phyloP scores from a whole-genome alignment of 169 alveolate genomes.

The Eimeria praecox region DNA sequence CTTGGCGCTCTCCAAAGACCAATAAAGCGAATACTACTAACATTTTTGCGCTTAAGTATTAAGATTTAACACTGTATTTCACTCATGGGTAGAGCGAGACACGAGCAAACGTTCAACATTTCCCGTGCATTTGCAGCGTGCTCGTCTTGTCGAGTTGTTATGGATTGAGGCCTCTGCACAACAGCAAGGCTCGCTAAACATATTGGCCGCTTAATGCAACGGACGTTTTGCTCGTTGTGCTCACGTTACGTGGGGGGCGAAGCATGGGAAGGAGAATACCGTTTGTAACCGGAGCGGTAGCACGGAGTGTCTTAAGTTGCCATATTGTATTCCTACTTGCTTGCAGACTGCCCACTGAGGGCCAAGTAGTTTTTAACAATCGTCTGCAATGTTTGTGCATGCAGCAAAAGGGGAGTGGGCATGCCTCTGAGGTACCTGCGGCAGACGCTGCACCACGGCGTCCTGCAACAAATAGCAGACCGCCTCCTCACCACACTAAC shows the following conservation, averaged over 20 bases:
- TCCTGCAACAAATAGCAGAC: background rate
- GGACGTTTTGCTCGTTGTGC: background rate
- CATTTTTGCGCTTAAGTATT: background rate
- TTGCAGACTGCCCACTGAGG: background rate
- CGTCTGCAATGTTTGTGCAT: background rate
- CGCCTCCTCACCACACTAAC: background rate
- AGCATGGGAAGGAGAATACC: background rate
- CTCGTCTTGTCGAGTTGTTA: background rate
- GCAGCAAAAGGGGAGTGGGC: background rate
- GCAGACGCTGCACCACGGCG: background rate
- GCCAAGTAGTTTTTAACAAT: background rate
- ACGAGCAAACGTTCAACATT: background rate
- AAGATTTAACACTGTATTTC: background rate
- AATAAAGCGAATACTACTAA: background rate
- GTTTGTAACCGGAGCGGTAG: background rate
- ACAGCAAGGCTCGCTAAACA: background rate
- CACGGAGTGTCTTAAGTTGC: background rate
- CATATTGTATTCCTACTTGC: background rate
- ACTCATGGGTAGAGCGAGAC: background rate
- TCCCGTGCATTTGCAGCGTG: background rate
- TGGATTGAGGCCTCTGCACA: background rate
- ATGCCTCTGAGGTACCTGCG: background rate
- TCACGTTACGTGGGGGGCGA: background rate
- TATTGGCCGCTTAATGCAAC: background rate
- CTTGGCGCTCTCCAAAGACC: background rate